These are phyloP conservation scores for Teratosphaeria gauchensis DNA, from an alignment of 2,329 filamentous ascomycete species.

Conservation along the genomic window DNA sequence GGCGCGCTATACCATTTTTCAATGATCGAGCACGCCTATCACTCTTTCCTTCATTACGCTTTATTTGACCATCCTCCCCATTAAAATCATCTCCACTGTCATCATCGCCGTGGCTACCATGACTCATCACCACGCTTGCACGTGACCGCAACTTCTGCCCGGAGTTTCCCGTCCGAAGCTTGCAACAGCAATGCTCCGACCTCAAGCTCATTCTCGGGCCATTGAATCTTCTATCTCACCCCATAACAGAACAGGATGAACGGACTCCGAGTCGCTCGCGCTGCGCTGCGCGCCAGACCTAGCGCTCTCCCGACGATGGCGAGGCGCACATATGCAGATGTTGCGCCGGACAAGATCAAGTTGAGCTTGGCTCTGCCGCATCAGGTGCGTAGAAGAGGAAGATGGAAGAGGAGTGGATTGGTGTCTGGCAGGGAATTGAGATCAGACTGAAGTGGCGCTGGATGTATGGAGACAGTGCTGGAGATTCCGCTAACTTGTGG, in stretches of 20 bases:
- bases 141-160: not conserved
- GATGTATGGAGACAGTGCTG: not conserved
- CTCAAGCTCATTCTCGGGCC: not conserved
- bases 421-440: constrained; percentile 28
- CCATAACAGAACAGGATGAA: constrained; percentile 56
- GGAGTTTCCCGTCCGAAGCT: not conserved
- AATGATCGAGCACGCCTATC: not conserved
- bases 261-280: constrained; percentile 84
- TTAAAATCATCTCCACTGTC: not conserved
- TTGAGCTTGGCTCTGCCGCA: constrained; percentile 95
- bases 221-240: not conserved
- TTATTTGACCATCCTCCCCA: not conserved
- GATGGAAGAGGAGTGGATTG: not conserved
- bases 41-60: not conserved
- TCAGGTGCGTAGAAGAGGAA: constrained; percentile 52
- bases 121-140: not conserved
- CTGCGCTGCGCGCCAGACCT: constrained; percentile 75
- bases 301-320: constrained; percentile 67
- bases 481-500: not conserved
- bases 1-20: not conserved
- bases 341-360: constrained; percentile 64
- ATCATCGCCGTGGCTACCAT: not conserved
- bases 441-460: not conserved
- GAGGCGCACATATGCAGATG: constrained; percentile 64
- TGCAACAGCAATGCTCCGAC: not conserved